Evolutionary conservation across 768 basidiomycete species (phyloP).

Genomic region (Favolaschia claudopus): DNA sequence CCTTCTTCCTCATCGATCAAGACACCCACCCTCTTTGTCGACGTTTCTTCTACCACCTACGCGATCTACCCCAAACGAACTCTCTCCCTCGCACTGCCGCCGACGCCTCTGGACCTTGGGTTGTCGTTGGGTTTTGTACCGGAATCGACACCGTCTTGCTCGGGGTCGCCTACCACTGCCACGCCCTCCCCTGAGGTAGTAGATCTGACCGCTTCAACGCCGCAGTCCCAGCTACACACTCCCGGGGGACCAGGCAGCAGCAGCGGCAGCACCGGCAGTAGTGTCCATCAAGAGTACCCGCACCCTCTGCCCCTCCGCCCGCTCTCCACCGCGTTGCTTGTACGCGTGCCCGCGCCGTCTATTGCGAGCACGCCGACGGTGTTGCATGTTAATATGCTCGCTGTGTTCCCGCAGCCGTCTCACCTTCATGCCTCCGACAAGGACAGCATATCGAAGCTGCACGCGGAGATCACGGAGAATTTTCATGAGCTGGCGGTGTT

Average conservation of each 20-base stretch:
- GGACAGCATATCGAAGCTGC: slow-evolving; percentile 40
- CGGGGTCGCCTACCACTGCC: slow-evolving; percentile 24
- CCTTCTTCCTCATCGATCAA: slow-evolving; percentile 30
- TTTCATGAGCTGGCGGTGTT: slow-evolving; percentile 77
- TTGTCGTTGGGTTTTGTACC: slow-evolving; percentile 43
- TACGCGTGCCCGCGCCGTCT: slow-evolving; percentile 58
- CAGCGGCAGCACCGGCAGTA: slow-evolving; percentile 8
- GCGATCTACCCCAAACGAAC: slow-evolving; percentile 51
- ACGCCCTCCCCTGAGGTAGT: slow-evolving; percentile 14
- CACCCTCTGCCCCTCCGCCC: slow-evolving; percentile 58
- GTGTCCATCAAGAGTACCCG: slow-evolving; percentile 27
- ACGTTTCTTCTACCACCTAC: slow-evolving; percentile 59
- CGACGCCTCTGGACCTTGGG: slow-evolving; percentile 43
- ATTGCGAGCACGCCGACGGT: slow-evolving; percentile 54
- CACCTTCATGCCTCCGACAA: slow-evolving; percentile 31
- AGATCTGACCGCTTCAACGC: slow-evolving; percentile 6
- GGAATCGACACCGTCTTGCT: slow-evolving; percentile 35
- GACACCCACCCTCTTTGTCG: slow-evolving; percentile 44
- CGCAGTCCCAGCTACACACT: slow-evolving; percentile 1
- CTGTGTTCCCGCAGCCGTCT: slow-evolving; percentile 51
- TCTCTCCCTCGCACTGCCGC: slow-evolving; percentile 50
- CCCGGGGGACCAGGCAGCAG: neutral
- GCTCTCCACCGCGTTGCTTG: slow-evolving; percentile 61
- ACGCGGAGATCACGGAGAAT: slow-evolving; percentile 68
- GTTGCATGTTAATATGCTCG: slow-evolving; percentile 70